A percentile compares a stretch with the other conserved stretches of the same genome.
phyloP scores from a whole-genome alignment of 345 rosid genomes.

The Salix brachista region DNA sequence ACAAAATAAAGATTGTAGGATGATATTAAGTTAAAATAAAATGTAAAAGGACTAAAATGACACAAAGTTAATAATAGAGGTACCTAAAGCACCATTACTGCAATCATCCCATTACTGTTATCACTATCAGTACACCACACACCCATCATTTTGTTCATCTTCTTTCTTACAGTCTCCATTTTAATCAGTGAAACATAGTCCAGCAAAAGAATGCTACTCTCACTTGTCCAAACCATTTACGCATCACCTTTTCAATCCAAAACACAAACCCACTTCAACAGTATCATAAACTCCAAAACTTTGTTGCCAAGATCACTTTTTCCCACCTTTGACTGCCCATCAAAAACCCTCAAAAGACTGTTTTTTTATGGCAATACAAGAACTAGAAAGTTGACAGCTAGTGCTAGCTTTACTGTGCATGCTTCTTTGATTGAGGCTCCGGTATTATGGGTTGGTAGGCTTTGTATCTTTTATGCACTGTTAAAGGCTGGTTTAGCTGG shows the following conservation, averaged over 20 bases:
- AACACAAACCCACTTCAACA: background rate
- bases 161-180: background rate
- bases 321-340: slow-evolving; percentile 18
- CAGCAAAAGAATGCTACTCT: slow-evolving; percentile 36
- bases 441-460: slow-evolving; percentile 77
- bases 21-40: no score
- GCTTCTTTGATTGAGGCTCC: slow-evolving; percentile 76
- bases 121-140: no score
- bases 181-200: background rate
- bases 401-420: slow-evolving; percentile 10
- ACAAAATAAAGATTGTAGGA: no score
- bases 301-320: slow-evolving; percentile 34
- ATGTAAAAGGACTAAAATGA: no score
- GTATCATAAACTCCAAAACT: slow-evolving; percentile 13
- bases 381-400: slow-evolving; percentile 14
- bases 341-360: slow-evolving; percentile 18
- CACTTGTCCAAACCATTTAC: slow-evolving; percentile 32
- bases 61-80: no score
- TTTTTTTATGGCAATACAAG: slow-evolving; percentile 7
- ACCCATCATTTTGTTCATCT: background rate
- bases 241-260: slow-evolving; percentile 25
- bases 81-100: no score
- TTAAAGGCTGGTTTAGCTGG: slow-evolving; percentile 82
- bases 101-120: no score
- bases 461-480: slow-evolving; percentile 75